These are phyloP conservation scores for Tephrocybe rancida DNA, from an alignment of 768 basidiomycete species.

Conservation along the genomic window DNA sequence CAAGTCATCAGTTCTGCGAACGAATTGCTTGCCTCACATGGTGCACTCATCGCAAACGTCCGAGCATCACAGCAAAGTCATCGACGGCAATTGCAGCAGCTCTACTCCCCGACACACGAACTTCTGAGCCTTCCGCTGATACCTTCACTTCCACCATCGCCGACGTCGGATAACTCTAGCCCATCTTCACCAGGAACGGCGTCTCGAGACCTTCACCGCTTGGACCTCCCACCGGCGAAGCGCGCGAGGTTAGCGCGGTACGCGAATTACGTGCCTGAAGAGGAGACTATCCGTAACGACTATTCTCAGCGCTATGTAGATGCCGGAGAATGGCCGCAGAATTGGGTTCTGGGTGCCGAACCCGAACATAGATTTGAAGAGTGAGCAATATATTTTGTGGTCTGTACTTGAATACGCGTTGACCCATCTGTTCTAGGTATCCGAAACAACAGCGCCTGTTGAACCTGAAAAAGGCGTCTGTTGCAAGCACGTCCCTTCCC, in stretches of 20 bases:
- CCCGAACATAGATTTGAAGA: conserved; percentile 91
- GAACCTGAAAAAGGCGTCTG: conserved; percentile 78
- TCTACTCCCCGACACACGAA: conserved; percentile 57
- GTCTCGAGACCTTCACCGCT: conserved; percentile 35
- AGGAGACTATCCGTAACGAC: conserved; percentile 97
- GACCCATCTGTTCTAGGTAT: conserved; percentile 57
- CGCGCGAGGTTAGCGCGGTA: conserved; percentile 72
- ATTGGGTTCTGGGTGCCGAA: conserved; percentile 89
- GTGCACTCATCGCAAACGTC: conserved; percentile 56
- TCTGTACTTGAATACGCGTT: neutral
- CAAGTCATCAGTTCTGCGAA: conserved; percentile 65
- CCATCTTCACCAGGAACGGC: conserved; percentile 44
- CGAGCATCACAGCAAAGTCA: conserved; percentile 57
- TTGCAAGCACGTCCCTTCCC: conserved; percentile 67
- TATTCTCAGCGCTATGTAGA: conserved; percentile 91
- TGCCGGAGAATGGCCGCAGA: conserved; percentile 91
- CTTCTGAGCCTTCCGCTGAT: conserved; percentile 61
- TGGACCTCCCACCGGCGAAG: conserved; percentile 65
- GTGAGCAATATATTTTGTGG: conserved; percentile 50
- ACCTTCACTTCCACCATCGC: conserved; percentile 57
- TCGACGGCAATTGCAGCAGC: conserved; percentile 54
- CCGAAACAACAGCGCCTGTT: conserved; percentile 91
- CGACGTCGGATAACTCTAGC: conserved; percentile 47
- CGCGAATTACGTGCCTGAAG: conserved; percentile 84
- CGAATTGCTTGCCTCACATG: conserved; percentile 62